phyloP scores from a whole-genome alignment of 1,139 yeast species.

The Yamadazyma songkhlaensis region DNA sequence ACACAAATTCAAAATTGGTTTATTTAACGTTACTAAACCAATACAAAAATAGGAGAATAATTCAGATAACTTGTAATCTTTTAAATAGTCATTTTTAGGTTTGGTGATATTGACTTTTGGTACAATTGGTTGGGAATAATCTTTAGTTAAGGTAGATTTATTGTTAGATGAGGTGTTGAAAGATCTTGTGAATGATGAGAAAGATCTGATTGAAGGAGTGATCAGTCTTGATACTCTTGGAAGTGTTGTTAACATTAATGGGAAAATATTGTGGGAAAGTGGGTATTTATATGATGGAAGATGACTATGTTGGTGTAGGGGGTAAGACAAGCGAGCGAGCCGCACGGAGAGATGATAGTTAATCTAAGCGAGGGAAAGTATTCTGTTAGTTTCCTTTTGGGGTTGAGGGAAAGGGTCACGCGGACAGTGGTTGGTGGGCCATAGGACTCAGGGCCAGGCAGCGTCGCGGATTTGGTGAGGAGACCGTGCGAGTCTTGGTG shows the following conservation, averaged over 20 bases:
- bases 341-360: background rate
- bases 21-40: conserved; percentile 65
- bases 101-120: background rate
- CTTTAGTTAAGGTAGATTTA: conserved; percentile 6
- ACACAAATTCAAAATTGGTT: conserved; percentile 56
- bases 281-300: background rate
- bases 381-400: no score
- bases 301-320: background rate
- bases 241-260: no score
- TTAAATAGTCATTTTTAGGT: conserved; percentile 24
- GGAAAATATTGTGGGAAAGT: no score
- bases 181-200: background rate
- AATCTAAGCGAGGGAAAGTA: conserved; percentile 5
- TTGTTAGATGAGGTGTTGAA: conserved; percentile 7
- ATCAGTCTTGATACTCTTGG: no score
- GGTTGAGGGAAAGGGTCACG: no score
- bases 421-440: no score
- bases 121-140: background rate
- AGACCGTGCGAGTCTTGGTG: no score
- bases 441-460: no score
- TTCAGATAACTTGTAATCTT: conserved; percentile 36
- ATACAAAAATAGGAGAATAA: conserved; percentile 62
- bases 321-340: conserved; percentile 2
- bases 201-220: no score
- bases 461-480: no score